Evolutionary conservation across 192 early-diverging fungal genomes (phyloP).

Genomic region (Entophlyctis helioformis): DNA sequence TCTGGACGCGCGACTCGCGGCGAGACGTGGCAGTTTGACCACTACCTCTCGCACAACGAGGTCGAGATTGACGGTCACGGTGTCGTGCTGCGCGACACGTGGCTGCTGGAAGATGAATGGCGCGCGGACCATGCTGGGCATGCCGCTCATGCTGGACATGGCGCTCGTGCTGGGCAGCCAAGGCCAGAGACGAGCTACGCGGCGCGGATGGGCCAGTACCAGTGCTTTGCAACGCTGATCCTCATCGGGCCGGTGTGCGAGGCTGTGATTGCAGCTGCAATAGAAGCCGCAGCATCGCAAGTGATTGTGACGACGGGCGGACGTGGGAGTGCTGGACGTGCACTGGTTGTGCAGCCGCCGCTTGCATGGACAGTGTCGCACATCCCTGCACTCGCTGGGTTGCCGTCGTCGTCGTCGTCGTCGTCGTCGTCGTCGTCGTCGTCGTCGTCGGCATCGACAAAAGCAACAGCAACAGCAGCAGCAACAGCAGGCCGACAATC

Average conservation of each 20-base stretch:
- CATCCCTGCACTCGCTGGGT: no score
- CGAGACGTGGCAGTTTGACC: slow-evolving; percentile 60
- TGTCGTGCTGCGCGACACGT: slow-evolving; percentile 24
- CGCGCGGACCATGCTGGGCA: slow-evolving; percentile 6
- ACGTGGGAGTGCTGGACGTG: neutral
- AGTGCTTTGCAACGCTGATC: slow-evolving; percentile 52
- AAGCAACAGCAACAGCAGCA: no score
- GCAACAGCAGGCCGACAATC: no score
- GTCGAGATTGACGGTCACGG: slow-evolving; percentile 20
- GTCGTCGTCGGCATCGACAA: neutral
- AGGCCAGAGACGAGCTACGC: no score
- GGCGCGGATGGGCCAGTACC: slow-evolving; percentile 35
- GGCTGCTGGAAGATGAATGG: slow-evolving; percentile 32
- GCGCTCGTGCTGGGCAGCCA: no score
- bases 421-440: no score
- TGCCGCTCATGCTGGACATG: no score
- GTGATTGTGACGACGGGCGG: slow-evolving; percentile 6
- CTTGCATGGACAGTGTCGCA: slow-evolving; percentile 7
- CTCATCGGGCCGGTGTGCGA: slow-evolving; percentile 31
- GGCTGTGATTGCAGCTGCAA: neutral
- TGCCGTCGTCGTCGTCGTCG: no score
- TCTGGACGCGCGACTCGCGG: slow-evolving; percentile 60
- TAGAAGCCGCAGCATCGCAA: slow-evolving; percentile 1
- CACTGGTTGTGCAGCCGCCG: neutral
- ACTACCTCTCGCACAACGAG: slow-evolving; percentile 38